A percentile compares a stretch with the other conserved stretches of the same genome.
phyloP scores from a whole-genome alignment of 2,329 filamentous ascomycete genomes.

The Trichoderma sp. region DNA sequence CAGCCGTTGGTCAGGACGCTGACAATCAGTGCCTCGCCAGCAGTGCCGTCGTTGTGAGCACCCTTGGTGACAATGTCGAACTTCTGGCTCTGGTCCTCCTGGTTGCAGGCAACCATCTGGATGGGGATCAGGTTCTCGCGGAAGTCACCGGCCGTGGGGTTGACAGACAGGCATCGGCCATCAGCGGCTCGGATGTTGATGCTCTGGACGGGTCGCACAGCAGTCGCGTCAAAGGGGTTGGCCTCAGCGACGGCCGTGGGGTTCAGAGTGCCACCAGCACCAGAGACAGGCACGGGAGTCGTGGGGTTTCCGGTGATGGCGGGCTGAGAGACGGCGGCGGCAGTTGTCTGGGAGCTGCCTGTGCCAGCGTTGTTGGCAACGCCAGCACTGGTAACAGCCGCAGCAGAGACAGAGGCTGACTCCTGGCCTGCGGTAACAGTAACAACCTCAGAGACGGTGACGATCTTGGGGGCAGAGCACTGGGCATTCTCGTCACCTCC shows the following conservation, averaged over 20 bases:
- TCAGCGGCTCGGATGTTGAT: conserved; percentile 50
- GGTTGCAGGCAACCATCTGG: conserved; percentile 47
- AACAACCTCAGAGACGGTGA: neutral
- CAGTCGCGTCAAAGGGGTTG: conserved; percentile 49
- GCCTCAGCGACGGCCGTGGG: conserved; percentile 53
- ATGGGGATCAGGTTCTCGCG: conserved; percentile 56
- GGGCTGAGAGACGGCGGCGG: neutral
- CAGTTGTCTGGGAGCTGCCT: neutral
- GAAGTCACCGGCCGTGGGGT: conserved; percentile 56
- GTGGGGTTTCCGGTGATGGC: conserved; percentile 41
- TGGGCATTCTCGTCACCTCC: neutral
- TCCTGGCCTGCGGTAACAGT: neutral
- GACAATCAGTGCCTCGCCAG: conserved; percentile 48
- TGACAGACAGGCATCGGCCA: conserved; percentile 54
- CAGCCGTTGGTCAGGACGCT: conserved; percentile 55
- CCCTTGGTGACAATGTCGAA: conserved; percentile 55
- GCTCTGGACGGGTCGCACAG: conserved; percentile 48
- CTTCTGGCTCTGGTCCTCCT: conserved; percentile 46
- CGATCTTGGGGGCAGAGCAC: neutral
- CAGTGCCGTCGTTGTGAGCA: conserved; percentile 48
- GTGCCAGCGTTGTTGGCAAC: neutral
- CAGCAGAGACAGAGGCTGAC: neutral
- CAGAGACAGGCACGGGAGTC: conserved; percentile 49
- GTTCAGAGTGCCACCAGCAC: conserved; percentile 52
- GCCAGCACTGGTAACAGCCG: neutral